Evolutionary conservation across 768 basidiomycete genomes (phyloP).

Genomic region (Mycena rebaudengoi): DNA sequence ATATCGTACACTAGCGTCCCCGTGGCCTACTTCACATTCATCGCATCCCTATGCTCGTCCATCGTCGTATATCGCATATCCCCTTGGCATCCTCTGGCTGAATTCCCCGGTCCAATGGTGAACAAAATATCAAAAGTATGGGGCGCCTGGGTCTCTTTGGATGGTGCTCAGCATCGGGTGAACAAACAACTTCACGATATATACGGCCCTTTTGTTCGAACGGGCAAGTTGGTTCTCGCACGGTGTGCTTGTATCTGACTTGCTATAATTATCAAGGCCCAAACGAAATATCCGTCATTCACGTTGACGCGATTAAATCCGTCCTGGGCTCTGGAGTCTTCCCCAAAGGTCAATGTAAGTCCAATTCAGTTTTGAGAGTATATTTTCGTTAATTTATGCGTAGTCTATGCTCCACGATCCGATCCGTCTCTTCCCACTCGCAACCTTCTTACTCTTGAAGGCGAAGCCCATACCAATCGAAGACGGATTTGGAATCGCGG

Average conservation of each 20-base stretch:
- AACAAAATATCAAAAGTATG: conserved; percentile 39
- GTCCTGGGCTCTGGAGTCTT: conserved; percentile 15
- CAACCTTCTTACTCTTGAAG: conserved; percentile 3
- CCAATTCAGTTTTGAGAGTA: not conserved
- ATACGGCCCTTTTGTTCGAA: conserved; percentile 47
- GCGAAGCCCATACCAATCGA: conserved; percentile 45
- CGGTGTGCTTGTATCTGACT: too few relatives aligned
- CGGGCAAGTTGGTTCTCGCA: conserved; percentile 36
- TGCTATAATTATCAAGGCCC: conserved; percentile 8
- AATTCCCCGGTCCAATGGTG: conserved; percentile 43
- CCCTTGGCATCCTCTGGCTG: conserved; percentile 48
- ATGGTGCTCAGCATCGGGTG: conserved; percentile 39
- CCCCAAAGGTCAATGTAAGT: conserved; percentile 20
- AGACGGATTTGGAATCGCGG: conserved; percentile 59
- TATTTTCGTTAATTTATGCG: not conserved
- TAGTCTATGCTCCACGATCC: conserved; percentile 9
- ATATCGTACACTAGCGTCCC: not conserved
- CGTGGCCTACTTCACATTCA: conserved; percentile 24
- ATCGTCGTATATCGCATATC: conserved; percentile 44
- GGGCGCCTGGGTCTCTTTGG: conserved; percentile 29
- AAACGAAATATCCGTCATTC: conserved; percentile 16
- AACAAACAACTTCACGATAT: conserved; percentile 42
- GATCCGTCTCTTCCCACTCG: conserved; percentile 3
- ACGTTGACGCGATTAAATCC: conserved; percentile 15
- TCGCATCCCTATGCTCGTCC: conserved; percentile 27